Base-by-base conservation (phyloP, 768 basidiomycete genomes). In the Xanthoconium purpureum region DNA sequence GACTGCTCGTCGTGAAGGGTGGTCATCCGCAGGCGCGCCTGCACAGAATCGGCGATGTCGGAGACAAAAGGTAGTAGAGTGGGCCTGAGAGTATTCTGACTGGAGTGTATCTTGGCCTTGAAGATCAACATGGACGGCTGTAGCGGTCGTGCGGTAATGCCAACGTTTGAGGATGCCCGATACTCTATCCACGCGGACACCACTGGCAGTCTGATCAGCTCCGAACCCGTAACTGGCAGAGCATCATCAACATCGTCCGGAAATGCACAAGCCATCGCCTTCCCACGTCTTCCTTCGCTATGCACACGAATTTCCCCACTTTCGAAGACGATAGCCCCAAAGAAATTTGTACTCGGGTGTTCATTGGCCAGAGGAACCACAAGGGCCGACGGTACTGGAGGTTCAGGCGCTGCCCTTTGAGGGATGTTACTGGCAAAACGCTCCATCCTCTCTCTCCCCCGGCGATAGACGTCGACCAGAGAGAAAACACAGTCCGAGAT, bases 71-170 rank as follows among this genome's bases (percentile, higher is more conserved):
- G 91, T 10, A 98, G 75, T 11, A 98, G 74, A 6, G 83, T 85
- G 0, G 96, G 95, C 44, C 85, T 75, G 28, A 98, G 76, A 3
- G 82, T 85, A 67, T 98, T 98, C 57, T 85, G 81, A 66, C 94
- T 97, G 0, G 89, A 87, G 66, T 94, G 91, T 20, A 98, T 81
- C n/a, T 90, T 89, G 64, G 83, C 82, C 69, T 92, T 94, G 77
- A 97, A 88, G 58, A 91, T 77, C 30, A 96, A 75, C 3, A 80
- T 77, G 1, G 88, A 85, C 0, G 85, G 80, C 56, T 81, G 80
- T 17, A 53, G 17, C 54, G 50, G 51, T n/a, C 47, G 61, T 57
- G 77, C 79, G 36, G 76, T 33, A n/a, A 48, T 72, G 13, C 72
- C 69, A 10, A 78, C 69, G 2, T 49, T 67, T 7, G 84, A 76